Evolutionary conservation across 306 rosid species (phyloP), one percentile per base, ranked within the genome.

Genomic region (Alnus glutinosa): DNA sequence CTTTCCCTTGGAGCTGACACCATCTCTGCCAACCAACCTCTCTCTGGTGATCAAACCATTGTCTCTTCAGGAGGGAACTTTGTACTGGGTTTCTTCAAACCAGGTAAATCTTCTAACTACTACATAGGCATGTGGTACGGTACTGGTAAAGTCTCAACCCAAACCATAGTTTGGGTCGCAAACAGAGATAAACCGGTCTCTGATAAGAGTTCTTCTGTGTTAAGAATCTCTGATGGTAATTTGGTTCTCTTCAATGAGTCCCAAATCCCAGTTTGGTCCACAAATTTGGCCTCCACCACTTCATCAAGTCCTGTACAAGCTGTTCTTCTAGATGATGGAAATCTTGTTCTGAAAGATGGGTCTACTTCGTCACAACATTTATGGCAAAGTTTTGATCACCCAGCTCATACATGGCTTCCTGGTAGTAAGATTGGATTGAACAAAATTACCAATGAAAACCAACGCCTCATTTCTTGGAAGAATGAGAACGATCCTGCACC

Each of bases 361-460:
- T 49, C 86, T 52, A 54, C 80, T 55, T 75, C 87, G 42, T 36
- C 76, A 18, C 44, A 70, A 2, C 46, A 19, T 76, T 68, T 84
- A 0, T 91, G 91, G 96, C 91, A 87, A 46, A 91, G 93, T 79
- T 87, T 91, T 77, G 93, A 91, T 79, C 70, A 89, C 51, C 96
- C 83, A 69, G 46, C 96, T 0, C 44, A 91, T 79, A 87, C 90
- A 47, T 91, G 83, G 83, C 91, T 91, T 57, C 96, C 91, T 0
- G 88, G 90, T 34, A 78, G 81, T 6, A 91, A 81, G 76, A 36
- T 91, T n/a, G 79, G 46, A 42, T 80, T 82, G 5, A 75, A 91
- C 74, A 78, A 74, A 0, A 83, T 39, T 74, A 86, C 87, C 34
- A 89, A 89, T 28, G 23, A 80, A 46, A 87, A 71, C 63, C 81